phyloP scores from a whole-genome alignment of 805 yeast genomes.

The Zygosaccharomyces bailii region DNA sequence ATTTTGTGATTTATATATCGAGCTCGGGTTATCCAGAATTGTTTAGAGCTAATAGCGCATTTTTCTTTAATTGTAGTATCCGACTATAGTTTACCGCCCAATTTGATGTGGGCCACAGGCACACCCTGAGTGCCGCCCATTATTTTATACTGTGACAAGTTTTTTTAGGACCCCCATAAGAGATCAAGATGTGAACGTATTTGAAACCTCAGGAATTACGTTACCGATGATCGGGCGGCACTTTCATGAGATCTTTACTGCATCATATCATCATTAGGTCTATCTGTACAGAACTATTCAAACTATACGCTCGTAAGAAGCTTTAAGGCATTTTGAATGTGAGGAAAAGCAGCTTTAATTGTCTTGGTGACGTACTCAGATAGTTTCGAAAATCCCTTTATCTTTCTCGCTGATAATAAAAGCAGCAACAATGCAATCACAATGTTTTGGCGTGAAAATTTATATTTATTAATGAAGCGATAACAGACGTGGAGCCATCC shows the following conservation, averaged over 20 bases:
- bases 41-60: no score
- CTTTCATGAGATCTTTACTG: background rate
- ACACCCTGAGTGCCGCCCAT: no score
- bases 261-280: background rate
- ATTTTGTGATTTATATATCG: no score
- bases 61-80: no score
- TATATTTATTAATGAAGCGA: constrained; percentile 8
- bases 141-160: no score
- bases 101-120: no score
- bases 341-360: constrained; percentile 7
- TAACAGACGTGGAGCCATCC: constrained; percentile 9
- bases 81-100: no score
- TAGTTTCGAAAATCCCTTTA: constrained; percentile 7
- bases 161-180: no score
- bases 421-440: constrained; percentile 9
- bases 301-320: constrained; percentile 14
- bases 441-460: constrained; percentile 9
- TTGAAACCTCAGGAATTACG: no score
- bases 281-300: background rate
- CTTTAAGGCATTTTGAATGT: constrained; percentile 9
- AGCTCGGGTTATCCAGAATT: no score
- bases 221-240: no score
- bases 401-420: constrained; percentile 9
- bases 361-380: constrained; percentile 5
- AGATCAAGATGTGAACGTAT: no score